Base-by-base conservation (phyloP, 352 stramenopile species). In the Pythium aristosporum region DNA sequence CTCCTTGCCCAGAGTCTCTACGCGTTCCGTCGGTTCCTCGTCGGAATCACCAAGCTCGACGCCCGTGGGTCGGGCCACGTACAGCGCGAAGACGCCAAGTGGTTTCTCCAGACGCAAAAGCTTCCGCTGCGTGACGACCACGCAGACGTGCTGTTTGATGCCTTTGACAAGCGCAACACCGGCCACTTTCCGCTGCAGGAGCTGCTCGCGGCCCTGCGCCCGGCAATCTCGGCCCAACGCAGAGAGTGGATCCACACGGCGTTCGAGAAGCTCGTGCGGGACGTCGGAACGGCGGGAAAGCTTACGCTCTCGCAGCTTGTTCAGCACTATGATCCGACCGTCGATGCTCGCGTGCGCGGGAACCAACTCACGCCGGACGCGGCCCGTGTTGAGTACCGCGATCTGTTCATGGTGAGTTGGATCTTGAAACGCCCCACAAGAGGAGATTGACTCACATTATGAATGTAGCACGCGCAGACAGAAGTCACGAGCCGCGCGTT, bases 101-200 rank as follows among this genome's bases (percentile, higher is more conserved):
- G 68, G 75, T 69, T 84, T 16, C 67, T 86, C 44, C 76, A 85
- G 62, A 63, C 79, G 43, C 63, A 82, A 37, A 54, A 71, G 10
- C 55, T 91, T 16, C 80, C 80, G 15, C 60, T 94, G 21, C 82
- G 85, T 9, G 79, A 90, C 48, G 87, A 92, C 43, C 87, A 95
- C 41, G 67, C 91, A 13, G 82, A 93, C 30, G 55, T 91, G 55
- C 67, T 90, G 32, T 85, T 94, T 21, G 70, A 87, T 56, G 75
- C 67, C 32, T 86, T 91, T 46, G 87, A 92, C 68, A 86, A 86
- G 62, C 73, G 76, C 25, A 87, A 83, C 67, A 68, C 72, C 5
- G 85, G 85, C 21, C 81, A 85, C 57, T 82, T 94, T 58, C 69
- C 74, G 3, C 50, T 91, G 2, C 43, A 25, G 7, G 66, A 77